Conservation (phyloP, 2,329 filamentous ascomycete genomes). For the Pseudocercospora fijiensis region DNA sequence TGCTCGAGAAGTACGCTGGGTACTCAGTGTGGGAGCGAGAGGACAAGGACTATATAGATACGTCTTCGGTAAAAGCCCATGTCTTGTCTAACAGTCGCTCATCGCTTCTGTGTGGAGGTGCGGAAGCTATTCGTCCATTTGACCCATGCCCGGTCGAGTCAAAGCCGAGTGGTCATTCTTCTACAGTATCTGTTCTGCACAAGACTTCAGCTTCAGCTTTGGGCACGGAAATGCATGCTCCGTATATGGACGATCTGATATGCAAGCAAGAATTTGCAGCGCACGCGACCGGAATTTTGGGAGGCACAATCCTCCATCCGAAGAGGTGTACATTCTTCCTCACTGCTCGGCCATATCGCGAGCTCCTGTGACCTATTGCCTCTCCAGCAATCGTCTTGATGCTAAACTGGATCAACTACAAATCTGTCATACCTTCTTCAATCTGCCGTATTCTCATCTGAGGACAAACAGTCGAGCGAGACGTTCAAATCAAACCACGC, state of each 20-base stretch:
- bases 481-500: not conserved
- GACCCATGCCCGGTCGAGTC: not conserved
- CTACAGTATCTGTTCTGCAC: not conserved
- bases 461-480: not conserved
- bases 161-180: not conserved
- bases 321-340: not conserved
- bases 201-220: not conserved
- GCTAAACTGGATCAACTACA: not conserved
- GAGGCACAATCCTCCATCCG: not conserved
- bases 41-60: not conserved
- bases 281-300: not conserved
- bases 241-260: not conserved
- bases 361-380: not conserved
- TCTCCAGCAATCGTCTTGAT: not conserved
- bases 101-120: not conserved
- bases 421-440: constrained; percentile 2
- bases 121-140: not conserved
- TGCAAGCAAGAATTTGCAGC: not conserved
- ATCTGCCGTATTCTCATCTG: constrained; percentile 7
- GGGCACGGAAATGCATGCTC: not conserved
- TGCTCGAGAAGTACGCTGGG: not conserved
- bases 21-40: not conserved
- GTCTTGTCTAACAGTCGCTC: not conserved
- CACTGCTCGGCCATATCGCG: not conserved
- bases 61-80: not conserved